Evolutionary conservation across 2,329 filamentous ascomycete species (phyloP), one percentile per base, ranked within the genome.

Genomic region (Aspergillus sp.): DNA sequence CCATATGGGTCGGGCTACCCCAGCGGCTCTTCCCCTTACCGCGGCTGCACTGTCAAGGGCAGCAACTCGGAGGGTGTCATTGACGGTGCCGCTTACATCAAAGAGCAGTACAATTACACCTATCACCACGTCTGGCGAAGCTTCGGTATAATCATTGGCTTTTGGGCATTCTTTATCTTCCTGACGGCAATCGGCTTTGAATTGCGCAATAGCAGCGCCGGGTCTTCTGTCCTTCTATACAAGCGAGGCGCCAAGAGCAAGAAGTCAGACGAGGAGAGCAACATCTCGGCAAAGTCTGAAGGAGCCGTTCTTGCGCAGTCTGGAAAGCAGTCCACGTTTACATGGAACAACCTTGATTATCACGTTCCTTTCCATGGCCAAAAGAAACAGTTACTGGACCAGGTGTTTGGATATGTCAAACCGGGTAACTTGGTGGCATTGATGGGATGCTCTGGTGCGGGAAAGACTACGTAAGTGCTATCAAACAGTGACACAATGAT

Each of bases 341-440:
- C 92, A 0, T 96, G 91, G 90, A 90, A 92, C 71, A 83, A 90
- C 58, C 85, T 97, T 55, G 91, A 89, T 69, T 96, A 96, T 71
- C 82, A 72, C 63, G 88, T 82, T 63, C 78, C 59, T 3, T 79
- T 76, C 52, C 76, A 81, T 4, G 73, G 76, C 1, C 73, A 80
- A 49, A 72, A 81, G 64, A 73, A 80, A 53, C 76, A 79, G 4
- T 70, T 89, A 8, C 75, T 89, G 12, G 79, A 86, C 63, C 81
- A 88, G 49, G 83, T 89, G 1, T 83, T 85, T 67, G 92, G 87
- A 2, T 93, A 87, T 63, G 89, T 92, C 51, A 86, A 89, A 63
- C 90, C 90, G 0, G 91, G 91, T 13, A 86, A 88, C 69, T 80
- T 93, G 15, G 92, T 89, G 0, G 90, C 90, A 1, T 80, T 94